Base-by-base conservation (phyloP, 768 basidiomycete genomes). In the Trametes sanguinea region DNA sequence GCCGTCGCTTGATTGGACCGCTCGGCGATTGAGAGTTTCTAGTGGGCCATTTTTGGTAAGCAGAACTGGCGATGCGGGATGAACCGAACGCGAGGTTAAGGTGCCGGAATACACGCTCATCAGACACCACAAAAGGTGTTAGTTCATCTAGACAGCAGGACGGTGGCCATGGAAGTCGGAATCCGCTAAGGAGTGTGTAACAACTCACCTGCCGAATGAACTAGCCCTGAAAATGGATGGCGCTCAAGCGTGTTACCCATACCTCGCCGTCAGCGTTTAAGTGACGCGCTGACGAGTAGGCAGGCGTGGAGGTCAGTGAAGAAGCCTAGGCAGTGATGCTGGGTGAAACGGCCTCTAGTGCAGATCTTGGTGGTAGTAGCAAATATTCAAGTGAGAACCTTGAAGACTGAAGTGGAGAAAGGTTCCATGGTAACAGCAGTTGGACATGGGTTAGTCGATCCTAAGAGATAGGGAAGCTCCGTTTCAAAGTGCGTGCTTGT, bases 151-250 rank as follows among this genome's bases (percentile, higher is more conserved):
- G 85, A 89, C 87, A 89, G 86, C 87, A 87, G 87, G 86, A 88
- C 83, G 84, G 87, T 88, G 86, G 86, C 84, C 87, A 88, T 88
- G 85, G 86, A 88, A 87, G 87, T 88, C 84, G 82, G 83, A 87
- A 88, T 77, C 87, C 84, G 84, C 86, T 87, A 87, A 87, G 86
- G 85, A 87, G 85, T 88, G 86, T 88, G 86, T 87, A 87, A 87
- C 86, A 87, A 88, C 86, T 89, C 86, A 89, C 86, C 87, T 88
- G 87, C 87, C 85, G 86, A 90, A 90, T 86, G 83, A 88, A 88
- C 87, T 88, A 87, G 87, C 87, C 87, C 86, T 88, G 85, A 89
- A 89, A 89, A 89, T 88, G 86, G 88, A 89, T 89, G 87, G 88
- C 86, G 86, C 87, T 89, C 82, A 87, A 88, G 86, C 82, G 84